phyloP scores from a whole-genome alignment of 2,329 filamentous ascomycete species.

The Ilyonectria mors-panacis region DNA sequence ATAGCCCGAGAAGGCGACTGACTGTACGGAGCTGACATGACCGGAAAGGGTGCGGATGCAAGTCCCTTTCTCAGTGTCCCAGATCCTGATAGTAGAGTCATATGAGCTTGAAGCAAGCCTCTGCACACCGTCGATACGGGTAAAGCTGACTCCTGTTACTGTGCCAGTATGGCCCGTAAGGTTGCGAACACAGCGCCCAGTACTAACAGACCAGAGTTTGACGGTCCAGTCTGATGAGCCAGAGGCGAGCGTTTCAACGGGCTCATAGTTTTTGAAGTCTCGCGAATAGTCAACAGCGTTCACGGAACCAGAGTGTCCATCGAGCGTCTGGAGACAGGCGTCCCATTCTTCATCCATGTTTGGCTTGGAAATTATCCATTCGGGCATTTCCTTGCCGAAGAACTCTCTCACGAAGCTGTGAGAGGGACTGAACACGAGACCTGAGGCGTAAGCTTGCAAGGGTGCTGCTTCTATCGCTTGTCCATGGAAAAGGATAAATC shows the following conservation, averaged over 20 bases:
- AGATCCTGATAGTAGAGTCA: slow-evolving; percentile 1
- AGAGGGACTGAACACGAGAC: slow-evolving; percentile 25
- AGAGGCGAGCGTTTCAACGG: not conserved
- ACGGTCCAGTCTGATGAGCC: not conserved
- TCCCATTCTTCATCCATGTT: not conserved
- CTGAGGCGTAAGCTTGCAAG: slow-evolving; percentile 27
- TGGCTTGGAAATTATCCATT: not conserved
- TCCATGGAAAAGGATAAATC: slow-evolving; percentile 10
- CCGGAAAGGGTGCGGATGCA: slow-evolving; percentile 26
- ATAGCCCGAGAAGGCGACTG: slow-evolving; percentile 23
- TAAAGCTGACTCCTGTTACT: not conserved
- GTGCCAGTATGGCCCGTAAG: not conserved
- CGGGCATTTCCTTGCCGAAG: slow-evolving; percentile 6
- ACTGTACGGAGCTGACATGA: slow-evolving; percentile 20
- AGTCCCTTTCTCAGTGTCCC: not conserved
- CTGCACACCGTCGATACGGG: not conserved
- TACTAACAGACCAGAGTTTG: not conserved
- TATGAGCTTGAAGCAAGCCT: not conserved
- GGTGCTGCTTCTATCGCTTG: not conserved
- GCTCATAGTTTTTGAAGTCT: not conserved
- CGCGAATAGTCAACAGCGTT: not conserved
- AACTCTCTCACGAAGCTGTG: not conserved
- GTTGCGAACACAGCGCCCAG: not conserved
- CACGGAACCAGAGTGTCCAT: not conserved
- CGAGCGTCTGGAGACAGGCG: not conserved